These are phyloP conservation scores for Furcasterigmium sp. DNA, from an alignment of 2,329 filamentous ascomycete species.

Conservation along the genomic window DNA sequence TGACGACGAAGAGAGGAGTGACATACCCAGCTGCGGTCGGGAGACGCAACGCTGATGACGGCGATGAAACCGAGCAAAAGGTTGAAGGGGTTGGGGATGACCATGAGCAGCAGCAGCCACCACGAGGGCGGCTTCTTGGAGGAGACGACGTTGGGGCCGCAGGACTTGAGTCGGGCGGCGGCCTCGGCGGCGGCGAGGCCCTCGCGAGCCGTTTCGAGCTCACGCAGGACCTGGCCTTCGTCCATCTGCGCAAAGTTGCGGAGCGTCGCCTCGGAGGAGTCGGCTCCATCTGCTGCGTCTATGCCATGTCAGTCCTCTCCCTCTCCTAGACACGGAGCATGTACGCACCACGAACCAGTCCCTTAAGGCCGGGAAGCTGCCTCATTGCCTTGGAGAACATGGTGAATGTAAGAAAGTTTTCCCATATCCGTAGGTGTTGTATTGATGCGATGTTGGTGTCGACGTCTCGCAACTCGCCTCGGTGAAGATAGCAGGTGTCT, in stretches of 20 bases:
- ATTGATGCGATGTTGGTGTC: neutral
- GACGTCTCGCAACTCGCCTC: too few species aligned
- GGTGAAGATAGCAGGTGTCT: too few species aligned
- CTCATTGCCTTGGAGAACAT: constrained; percentile 1
- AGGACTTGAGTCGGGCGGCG: constrained; percentile 12
- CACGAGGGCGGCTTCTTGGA: constrained; percentile 19
- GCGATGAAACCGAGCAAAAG: constrained; percentile 17
- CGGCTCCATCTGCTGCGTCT: too few species aligned
- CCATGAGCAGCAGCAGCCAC: constrained; percentile 17
- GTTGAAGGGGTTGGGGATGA: constrained; percentile 21
- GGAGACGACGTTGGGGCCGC: constrained; percentile 16
- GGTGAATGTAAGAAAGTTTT: neutral
- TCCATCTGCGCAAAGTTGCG: constrained; percentile 14
- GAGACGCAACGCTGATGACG: constrained; percentile 17
- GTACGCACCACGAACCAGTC: neutral
- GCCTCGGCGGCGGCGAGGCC: constrained; percentile 17
- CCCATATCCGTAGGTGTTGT: neutral
- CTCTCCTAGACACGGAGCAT: too few species aligned
- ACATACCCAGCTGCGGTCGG: constrained; percentile 10
- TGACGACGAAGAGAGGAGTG: neutral
- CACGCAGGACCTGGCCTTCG: constrained; percentile 11
- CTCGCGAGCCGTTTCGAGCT: constrained; percentile 12
- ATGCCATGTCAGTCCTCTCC: too few species aligned
- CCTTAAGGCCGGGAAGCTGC: neutral
- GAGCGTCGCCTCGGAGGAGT: constrained; percentile 13